Base-by-base conservation (phyloP, 2,329 filamentous ascomycete genomes). In the Ascochyta pisi region DNA sequence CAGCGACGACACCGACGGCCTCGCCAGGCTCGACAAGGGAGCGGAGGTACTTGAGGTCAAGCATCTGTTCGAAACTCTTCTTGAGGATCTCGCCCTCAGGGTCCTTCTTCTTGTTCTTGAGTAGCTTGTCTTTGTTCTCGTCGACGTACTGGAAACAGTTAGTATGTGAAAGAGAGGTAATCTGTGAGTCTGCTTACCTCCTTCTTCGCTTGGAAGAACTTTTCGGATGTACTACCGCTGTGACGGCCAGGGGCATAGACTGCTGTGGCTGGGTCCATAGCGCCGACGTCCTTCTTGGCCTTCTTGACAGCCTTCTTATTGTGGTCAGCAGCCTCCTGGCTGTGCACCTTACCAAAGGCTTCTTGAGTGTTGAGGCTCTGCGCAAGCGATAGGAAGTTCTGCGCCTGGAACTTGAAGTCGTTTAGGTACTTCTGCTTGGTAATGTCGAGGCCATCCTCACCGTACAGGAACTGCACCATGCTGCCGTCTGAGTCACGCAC, bases 11-110 rank as follows among this genome's bases (percentile, higher is more conserved):
- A 64, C 95, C 95, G 24, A 99, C 93, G 24, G 95, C 94, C 79
- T 99, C 96, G 41, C 95, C 95, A 26, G 95, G 92, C 68, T 99
- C 94, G 23, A 97, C 90, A 8, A 97, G 84, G 2, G 93, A 96
- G 65, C 89, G 89, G 64, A 98, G 83, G 71, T 98, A 99, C 75
- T 98, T 96, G 73, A 96, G 88, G 60, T 94, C 89, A 71, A 98
- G 87, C 44, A 98, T 84, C 56, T 87, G 86, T 73, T 96, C 89
- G 60, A 94, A 95, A 22, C 87, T 89, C 77, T 90, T 92, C 57
- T 69, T 71, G 40, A 73, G 60, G 5, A 83, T 79, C 49, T 85
- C 76, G 62, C 76, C 81, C 62, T 77, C 67, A 60, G 75, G 72
- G 57, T 81, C 66, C 62, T 81, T 81, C 73, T 84, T 86, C 79